A percentile compares a stretch with the other conserved stretches of the same genome.
phyloP scores from a whole-genome alignment of 257 asterid genomes.

The Cynanchum wilfordii region DNA sequence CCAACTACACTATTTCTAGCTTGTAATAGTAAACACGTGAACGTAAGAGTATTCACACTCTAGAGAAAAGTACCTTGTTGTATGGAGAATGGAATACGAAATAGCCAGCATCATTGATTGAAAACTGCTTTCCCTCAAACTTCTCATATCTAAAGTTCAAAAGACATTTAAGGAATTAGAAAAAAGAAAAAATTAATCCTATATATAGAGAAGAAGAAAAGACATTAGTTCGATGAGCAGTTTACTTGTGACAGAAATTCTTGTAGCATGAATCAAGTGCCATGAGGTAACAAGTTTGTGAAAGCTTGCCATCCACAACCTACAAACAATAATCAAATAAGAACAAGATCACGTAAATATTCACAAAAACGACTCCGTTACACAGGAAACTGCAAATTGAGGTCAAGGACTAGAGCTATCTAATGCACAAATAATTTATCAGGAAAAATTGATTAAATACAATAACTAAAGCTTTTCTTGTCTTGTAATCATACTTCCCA shows the following conservation, averaged over 20 bases:
- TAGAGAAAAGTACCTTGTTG: constrained; percentile 64
- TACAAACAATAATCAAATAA: constrained; percentile 23
- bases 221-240: background rate
- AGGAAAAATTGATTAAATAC: background rate
- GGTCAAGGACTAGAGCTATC: background rate
- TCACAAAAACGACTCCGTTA: too few species aligned
- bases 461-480: background rate
- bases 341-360: constrained; percentile 1
- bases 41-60: background rate
- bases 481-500: background rate
- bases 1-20: background rate
- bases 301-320: constrained; percentile 99
- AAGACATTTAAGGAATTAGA: constrained; percentile 22
- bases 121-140: constrained; percentile 75
- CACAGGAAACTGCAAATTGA: too few species aligned
- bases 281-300: constrained; percentile 98
- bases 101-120: constrained; percentile 69
- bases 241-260: constrained; percentile 72
- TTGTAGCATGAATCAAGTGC: constrained; percentile 96
- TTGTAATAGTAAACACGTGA: background rate
- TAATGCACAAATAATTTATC: background rate
- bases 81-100: constrained; percentile 96
- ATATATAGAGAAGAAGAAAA: background rate
- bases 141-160: constrained; percentile 60
- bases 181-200: background rate